phyloP scores from a whole-genome alignment of 2,329 filamentous ascomycete genomes.

The Ophiostoma sp. region DNA sequence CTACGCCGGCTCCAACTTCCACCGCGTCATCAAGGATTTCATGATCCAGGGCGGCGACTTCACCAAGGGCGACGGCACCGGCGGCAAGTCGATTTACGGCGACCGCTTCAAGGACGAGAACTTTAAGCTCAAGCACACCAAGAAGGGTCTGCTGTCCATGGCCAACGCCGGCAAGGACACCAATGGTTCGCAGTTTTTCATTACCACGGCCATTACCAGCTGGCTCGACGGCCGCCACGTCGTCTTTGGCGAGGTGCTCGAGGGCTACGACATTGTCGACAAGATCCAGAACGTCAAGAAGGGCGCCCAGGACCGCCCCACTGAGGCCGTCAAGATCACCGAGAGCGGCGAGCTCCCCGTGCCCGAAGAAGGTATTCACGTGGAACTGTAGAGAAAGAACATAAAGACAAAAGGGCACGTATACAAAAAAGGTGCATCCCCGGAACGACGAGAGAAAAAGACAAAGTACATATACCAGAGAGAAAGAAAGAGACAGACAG shows the following conservation, averaged over 20 bases:
- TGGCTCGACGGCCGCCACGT: constrained; percentile 86
- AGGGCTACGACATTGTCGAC: constrained; percentile 78
- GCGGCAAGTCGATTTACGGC: constrained; percentile 87
- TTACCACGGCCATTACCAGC: constrained; percentile 78
- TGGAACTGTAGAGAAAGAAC: constrained; percentile 65
- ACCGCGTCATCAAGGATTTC: constrained; percentile 87
- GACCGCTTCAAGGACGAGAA: constrained; percentile 85
- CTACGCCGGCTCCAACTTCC: constrained; percentile 79
- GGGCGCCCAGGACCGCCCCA: constrained; percentile 66
- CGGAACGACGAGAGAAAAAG: neutral
- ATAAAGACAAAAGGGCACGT: constrained; percentile 4
- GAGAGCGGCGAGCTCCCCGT: constrained; percentile 84
- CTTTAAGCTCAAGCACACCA: constrained; percentile 92
- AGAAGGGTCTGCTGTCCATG: constrained; percentile 81
- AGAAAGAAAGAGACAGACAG: neutral
- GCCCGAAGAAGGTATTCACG: constrained; percentile 88
- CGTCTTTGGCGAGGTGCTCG: constrained; percentile 84
- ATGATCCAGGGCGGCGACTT: constrained; percentile 94
- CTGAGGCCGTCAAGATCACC: constrained; percentile 69
- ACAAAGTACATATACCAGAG: constrained; percentile 17
- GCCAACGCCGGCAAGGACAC: constrained; percentile 83
- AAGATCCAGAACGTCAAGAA: constrained; percentile 75
- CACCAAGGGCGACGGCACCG: constrained; percentile 77
- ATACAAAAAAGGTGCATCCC: constrained; percentile 4
- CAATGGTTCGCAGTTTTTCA: constrained; percentile 90